Percentiles rank a stretch among this genome's conserved stretches.
Evolutionary conservation across 2,329 filamentous ascomycete genomes (phyloP).

Genomic region (Alternaria brassicae): DNA sequence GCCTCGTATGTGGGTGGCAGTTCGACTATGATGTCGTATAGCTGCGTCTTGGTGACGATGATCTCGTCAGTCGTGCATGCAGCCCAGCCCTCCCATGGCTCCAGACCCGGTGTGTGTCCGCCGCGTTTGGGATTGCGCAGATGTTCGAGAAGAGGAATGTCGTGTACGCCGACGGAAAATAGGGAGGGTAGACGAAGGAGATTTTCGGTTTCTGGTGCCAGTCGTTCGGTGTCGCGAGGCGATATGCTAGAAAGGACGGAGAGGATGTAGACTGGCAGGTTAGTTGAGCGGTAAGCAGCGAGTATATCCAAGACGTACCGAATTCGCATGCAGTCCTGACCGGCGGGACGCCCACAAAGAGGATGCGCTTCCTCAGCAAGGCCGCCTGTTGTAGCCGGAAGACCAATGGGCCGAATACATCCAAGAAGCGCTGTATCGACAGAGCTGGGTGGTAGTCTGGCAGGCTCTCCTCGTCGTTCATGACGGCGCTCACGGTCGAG

Average conservation of each 20-base stretch:
- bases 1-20: conserved; percentile 71
- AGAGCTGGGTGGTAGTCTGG: conserved; percentile 85
- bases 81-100: conserved; percentile 73
- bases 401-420: conserved; percentile 86
- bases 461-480: conserved; percentile 69
- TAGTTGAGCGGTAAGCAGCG: conserved; percentile 4
- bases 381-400: conserved; percentile 91
- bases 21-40: conserved; percentile 90
- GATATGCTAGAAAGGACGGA: conserved; percentile 93
- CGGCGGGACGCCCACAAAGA: conserved; percentile 85
- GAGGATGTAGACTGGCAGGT: conserved; percentile 79
- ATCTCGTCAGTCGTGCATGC: conserved; percentile 97
- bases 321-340: conserved; percentile 88
- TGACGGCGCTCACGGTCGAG: conserved; percentile 64
- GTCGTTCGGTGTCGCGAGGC: conserved; percentile 70
- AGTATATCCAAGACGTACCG: conserved; percentile 62
- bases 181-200: conserved; percentile 75
- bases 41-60: conserved; percentile 79
- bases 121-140: conserved; percentile 55
- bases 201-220: conserved; percentile 68
- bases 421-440: conserved; percentile 77
- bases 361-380: conserved; percentile 82
- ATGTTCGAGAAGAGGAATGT: conserved; percentile 79
- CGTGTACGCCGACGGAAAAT: conserved; percentile 93
- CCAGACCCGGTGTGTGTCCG: conserved; percentile 53